Percentiles rank a stretch among this genome's conserved stretches.
phyloP scores from a whole-genome alignment of 768 basidiomycete species.

The Lactarius akahatsu region DNA sequence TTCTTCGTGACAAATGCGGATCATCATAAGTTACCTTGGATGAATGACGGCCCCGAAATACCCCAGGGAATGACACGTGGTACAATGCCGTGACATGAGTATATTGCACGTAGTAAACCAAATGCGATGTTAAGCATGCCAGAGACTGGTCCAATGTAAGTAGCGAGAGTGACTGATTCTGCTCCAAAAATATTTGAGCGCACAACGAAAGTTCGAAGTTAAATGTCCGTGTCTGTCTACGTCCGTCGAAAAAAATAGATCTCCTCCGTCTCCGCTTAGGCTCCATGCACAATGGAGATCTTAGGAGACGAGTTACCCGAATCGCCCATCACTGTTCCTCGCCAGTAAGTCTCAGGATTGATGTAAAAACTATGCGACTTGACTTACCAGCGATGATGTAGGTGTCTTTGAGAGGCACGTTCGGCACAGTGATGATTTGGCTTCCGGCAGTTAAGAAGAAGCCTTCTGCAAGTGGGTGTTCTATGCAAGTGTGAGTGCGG shows the following conservation, averaged over 20 bases:
- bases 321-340: slow-evolving; percentile 46
- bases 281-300: slow-evolving; percentile 33
- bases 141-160: slow-evolving; percentile 15
- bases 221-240: slow-evolving; percentile 5
- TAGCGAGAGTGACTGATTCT: slow-evolving; percentile 2
- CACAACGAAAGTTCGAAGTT: slow-evolving; percentile 6
- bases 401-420: neutral
- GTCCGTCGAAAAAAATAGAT: slow-evolving; percentile 3
- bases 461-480: neutral
- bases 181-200: neutral
- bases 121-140: slow-evolving; percentile 14
- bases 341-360: neutral
- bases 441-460: slow-evolving; percentile 1
- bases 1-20: no score
- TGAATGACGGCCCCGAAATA: neutral
- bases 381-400: slow-evolving; percentile 24
- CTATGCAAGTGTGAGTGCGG: neutral
- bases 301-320: slow-evolving; percentile 41
- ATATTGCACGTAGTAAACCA: slow-evolving; percentile 10
- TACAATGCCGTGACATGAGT: neutral
- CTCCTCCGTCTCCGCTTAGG: neutral
- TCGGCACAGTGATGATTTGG: neutral
- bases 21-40: neutral
- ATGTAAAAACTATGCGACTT: neutral
- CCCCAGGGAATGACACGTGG: neutral